Evolutionary conservation across 1,284 basidiomycete species (phyloP), one percentile per base, ranked within the genome.

Genomic region (Papiliotrema terrestris): DNA sequence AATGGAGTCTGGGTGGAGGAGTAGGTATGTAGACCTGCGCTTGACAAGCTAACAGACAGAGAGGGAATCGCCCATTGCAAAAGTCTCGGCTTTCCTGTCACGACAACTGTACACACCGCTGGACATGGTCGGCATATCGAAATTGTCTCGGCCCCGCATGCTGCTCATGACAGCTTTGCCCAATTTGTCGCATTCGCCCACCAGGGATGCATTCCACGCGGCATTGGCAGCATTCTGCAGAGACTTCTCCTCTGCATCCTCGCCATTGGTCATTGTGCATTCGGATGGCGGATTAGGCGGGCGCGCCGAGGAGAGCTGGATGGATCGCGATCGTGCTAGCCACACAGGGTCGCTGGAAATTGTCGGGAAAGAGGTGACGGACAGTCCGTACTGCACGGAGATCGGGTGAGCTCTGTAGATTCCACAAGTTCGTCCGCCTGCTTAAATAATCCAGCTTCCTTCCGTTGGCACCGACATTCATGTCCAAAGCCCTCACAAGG

Each of bases 151-250:
- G 35, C 67, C 63, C 0, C 68, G 70, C 2, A 68, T 95, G 4
- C 83, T 98, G 49, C 83, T 98, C 8, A 80, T 98, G 8, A 93
- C 97, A 72, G 91, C 97, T 57, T 81, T 98, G 2, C 95, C 95
- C 0, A 97, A 98, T 68, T 82, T 98, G 42, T 78, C 89, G 4
- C 88, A 94, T 67, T 74, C 81, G 1, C 78, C 81, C 2, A 94
- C 89, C 0, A 86, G 87, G 59, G 75, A 80, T 3, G 82, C 84
- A 1, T 94, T 98, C 67, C 91, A 96, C 61, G 78, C 82, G 0
- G 81, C 86, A 0, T 74, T 98, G 0, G 76, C 83, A 23, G 75
- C 81, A 0, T 80, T 89, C 47, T 83, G 85, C 15, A 72, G 77
- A 48, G 23, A 72, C 77, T 49, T 62, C 74, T 49, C 67, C 59